Evolutionary conservation across 495 filamentous ascomycete genomes (phyloP), one percentile per base, ranked within the genome.

Genomic region (Penicilliopsis zonata): DNA sequence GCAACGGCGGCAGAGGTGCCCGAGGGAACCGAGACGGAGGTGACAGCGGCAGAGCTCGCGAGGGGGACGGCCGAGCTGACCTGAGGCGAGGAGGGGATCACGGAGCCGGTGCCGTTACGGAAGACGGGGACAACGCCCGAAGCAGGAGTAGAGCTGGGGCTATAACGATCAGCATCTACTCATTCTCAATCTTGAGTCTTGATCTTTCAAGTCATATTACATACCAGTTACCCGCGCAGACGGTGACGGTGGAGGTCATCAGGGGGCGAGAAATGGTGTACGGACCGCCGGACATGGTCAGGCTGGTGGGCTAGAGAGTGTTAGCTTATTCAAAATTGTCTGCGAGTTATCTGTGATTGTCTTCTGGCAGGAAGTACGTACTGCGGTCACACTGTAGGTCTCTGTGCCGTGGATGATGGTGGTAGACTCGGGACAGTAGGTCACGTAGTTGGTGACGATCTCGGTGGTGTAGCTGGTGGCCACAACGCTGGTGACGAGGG

Each of bases 361-460:
- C 20, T 33, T 17, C 30, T 23, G 21, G 6, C 14, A 38, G 35
- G 56, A 63, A 25, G 10, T 2, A 48, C 59, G 46, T 59, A 73
- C 77, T 63, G 75, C 70, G 49, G 80, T 80, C 59, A 87, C 72
- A 52, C 74, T 83, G 77, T 84, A 82, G 64, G 83, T 90, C 36
- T 66, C 55, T 56, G 61, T 62, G 55, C 69, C 72, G 66, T 77
- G 65, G 52, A 70, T 72, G 59, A 92, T 56, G 42, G 63, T 49
- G 49, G 86, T 92, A 45, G 85, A 55, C 47, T 59, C 65, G 9
- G 84, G 80, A 80, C 86, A 93, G 77, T 69, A 86, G 52, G 86
- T 93, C 67, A 78, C 82, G 70, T 78, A 80, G 28, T 72, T 63
- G 32, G 80, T 85, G 47, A 87, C 73, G 31, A 81, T 64, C 66